Base-by-base conservation (phyloP, 1,139 yeast species). In the Candida dubliniensis region DNA sequence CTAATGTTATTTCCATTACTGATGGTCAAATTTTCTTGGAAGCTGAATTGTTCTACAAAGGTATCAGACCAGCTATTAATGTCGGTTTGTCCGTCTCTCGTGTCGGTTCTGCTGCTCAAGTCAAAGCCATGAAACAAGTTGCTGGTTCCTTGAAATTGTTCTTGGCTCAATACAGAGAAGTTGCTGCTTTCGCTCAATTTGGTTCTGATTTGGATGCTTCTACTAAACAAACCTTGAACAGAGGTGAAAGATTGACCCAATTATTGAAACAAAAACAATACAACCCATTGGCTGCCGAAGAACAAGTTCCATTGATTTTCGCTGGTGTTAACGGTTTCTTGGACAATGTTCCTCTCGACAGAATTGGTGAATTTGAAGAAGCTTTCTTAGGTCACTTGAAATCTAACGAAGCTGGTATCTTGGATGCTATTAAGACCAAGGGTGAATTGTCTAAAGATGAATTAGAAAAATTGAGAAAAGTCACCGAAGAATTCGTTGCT, bases 141-240 rank as follows among this genome's bases (percentile, higher is more conserved):
- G 99, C 99, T 61, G 99, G 99, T 86, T 95, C 99, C 63, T 87
- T 93, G 79, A 93, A 93, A 80, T 88, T 93, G 77, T 93, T 89
- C 96, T 88, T 93, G 84, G 99, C 99, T 67, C 99, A 93, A 83
- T 93, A 93, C 88, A 93, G 99, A 89, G 99, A 93, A 85, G 99
- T 93, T 67, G 99, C 99, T 70, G 99, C 99, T 66, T 93, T 93
- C 77, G 99, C 99, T 66, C 99, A 93, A 83, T 93, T 93, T 83
- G 99, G 99, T 87, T 93, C 99, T 64, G 99, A 95, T 78, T 86
- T 95, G 77, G 99, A 95, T 78, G 98, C 99, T 66, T 89, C 98
- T 51, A 95, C 99, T 77, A 93, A 93, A 84, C 97, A 90, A 81
- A 95, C 99, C 68, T 86, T 95, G 76, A 79, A 81, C 67, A 93